Percentiles rank a stretch among this genome's conserved stretches.
Conservation (phyloP, 768 basidiomycete genomes). For the Lactarius deliciosus region DNA sequence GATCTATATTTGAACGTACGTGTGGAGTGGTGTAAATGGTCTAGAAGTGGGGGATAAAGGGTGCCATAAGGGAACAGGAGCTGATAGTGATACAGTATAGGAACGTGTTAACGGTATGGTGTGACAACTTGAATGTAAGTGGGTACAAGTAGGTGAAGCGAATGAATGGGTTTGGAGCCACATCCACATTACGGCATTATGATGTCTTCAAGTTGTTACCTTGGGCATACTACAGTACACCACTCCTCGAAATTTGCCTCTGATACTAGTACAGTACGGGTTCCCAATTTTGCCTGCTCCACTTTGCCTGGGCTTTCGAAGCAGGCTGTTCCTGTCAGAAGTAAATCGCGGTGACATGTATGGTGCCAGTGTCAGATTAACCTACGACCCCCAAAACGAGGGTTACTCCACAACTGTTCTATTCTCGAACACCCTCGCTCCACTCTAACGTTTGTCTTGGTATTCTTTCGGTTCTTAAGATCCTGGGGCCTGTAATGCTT, state of each 20-base stretch:
- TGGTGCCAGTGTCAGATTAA: not conserved
- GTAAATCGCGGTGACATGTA: not conserved
- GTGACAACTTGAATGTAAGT: not conserved
- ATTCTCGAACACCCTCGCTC: constrained; percentile 1
- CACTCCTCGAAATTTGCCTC: not conserved
- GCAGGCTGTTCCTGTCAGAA: not conserved
- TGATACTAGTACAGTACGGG: too few species aligned
- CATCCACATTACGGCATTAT: not conserved
- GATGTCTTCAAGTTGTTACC: too few species aligned
- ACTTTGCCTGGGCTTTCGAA: not conserved
- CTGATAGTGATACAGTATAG: not conserved
- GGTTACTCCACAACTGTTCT: constrained; percentile 7
- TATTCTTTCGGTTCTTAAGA: not conserved
- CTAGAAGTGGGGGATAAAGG: not conserved
- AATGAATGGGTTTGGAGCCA: not conserved
- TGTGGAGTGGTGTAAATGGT: not conserved
- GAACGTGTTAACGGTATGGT: not conserved
- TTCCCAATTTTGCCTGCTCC: not conserved
- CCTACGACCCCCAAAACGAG: not conserved
- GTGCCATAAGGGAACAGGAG: not conserved
- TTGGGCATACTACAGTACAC: too few species aligned
- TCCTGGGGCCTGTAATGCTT: not conserved
- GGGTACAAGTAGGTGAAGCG: not conserved
- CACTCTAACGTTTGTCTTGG: not conserved
- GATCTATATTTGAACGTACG: constrained; percentile 60